Base-by-base conservation (phyloP, 208 protist genomes). In the Leptomonas pyrrhocoris region DNA sequence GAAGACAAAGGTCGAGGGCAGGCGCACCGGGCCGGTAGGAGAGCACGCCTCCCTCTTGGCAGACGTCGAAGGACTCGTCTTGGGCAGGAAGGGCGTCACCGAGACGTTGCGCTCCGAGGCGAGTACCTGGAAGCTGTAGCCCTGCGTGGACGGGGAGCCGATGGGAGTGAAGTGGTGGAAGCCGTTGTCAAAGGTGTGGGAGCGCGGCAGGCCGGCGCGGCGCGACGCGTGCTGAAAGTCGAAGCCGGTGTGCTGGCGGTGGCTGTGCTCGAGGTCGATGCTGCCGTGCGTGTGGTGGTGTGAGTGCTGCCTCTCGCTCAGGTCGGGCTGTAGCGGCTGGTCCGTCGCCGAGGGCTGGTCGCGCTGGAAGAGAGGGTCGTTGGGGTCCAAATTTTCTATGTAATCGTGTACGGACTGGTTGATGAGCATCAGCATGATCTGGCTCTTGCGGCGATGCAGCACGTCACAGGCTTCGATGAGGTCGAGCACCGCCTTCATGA, bases 381-480 rank as follows among this genome's bases (percentile, higher is more conserved):
- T 55, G 15, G 64, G 48, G 36, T 56, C 54, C 4, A 57, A 34
- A 25, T 55, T 25, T 15, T 49, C 70, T 7, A 50, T 18, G 70
- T 81, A 89, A 28, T 75, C 38, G 2, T 68, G 31, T 25, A 94
- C 85, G 12, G 84, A 76, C 27, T 77, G 72, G 48, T 79, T 79
- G 55, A 96, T 94, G 28, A 96, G 55, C 68, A 85, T 75, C 18
- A 94, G 74, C 78, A 96, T 89, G 28, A 94, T 89, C 71, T 94
- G 77, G 50, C 83, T 92, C 83, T 93, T 94, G 49, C 91, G 85
- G 19, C 76, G 50, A 64, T 93, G 78, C 34, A 96, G 66, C 68
- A 86, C 86, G 36, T 92, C 73, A 43, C 60, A 69, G 34, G 79
- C 55, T 30, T 81, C 78, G 11, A 89, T 84, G 55, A 96, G 79